Conservation (phyloP, 768 basidiomycete genomes). For the Boletellus ananiceps region DNA sequence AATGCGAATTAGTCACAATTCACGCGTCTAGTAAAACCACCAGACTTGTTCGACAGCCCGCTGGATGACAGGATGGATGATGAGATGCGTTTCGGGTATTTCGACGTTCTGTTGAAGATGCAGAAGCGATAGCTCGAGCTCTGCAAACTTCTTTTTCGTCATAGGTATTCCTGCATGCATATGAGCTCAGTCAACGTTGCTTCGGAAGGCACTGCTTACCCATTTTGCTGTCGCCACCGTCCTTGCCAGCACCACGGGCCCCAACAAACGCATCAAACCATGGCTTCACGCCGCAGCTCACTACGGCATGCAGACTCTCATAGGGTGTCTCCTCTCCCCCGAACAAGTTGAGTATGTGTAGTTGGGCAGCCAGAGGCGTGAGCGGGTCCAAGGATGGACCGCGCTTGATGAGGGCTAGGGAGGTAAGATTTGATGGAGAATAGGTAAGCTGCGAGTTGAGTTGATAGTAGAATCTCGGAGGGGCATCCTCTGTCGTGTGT, state of each 20-base stretch:
- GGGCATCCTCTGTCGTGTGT: conserved; percentile 52
- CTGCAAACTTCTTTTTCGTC: conserved; percentile 99
- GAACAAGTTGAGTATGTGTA: conserved; percentile 91
- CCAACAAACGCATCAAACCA: conserved; percentile 99
- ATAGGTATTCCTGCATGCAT: conserved; percentile 72
- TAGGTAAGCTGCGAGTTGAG: conserved; percentile 74
- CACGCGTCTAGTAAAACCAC: conserved; percentile 21
- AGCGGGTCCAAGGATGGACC: conserved; percentile 74
- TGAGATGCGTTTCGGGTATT: conserved; percentile 92
- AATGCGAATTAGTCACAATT: conserved; percentile 21
- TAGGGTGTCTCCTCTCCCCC: conserved; percentile 88
- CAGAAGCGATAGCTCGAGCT: conserved; percentile 88
- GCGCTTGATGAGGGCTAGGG: conserved; percentile 94
- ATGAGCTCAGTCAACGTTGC: conserved; percentile 3
- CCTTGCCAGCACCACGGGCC: conserved; percentile 69
- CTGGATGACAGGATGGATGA: conserved; percentile 87
- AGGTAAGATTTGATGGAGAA: conserved; percentile 73
- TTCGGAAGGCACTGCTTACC: conserved; percentile 39
- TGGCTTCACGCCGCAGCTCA: conserved; percentile 93
- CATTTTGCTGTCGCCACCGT: conserved; percentile 77
- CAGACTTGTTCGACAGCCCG: conserved; percentile 74
- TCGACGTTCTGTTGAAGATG: conserved; percentile 99
- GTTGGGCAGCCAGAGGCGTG: conserved; percentile 75
- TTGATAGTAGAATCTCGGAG: conserved; percentile 59
- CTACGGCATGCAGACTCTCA: conserved; percentile 91